Evolutionary conservation across 495 filamentous ascomycete species (phyloP).

Genomic region (Daldinia concentrica): DNA sequence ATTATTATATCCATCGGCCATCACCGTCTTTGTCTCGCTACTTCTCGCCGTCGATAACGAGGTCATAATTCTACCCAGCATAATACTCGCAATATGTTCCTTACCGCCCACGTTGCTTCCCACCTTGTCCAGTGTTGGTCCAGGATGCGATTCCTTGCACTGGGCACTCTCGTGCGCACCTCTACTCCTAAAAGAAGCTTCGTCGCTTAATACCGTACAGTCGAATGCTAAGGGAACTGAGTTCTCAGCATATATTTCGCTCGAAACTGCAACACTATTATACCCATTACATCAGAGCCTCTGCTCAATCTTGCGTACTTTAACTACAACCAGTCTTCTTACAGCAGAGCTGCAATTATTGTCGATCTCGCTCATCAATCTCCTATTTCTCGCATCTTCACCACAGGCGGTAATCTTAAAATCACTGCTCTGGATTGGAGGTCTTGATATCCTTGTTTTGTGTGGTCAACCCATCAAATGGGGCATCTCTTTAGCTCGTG

Average conservation of each 20-base stretch:
- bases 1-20: conserved; percentile 80
- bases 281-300: conserved; percentile 89
- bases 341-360: conserved; percentile 88
- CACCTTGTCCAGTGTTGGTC: conserved; percentile 43
- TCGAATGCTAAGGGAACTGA: neutral
- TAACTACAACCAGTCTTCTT: conserved; percentile 87
- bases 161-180: conserved; percentile 77
- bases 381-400: conserved; percentile 78
- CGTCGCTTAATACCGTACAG: neutral
- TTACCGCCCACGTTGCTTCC: conserved; percentile 80
- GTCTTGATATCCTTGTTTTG: conserved; percentile 74
- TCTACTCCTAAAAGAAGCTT: conserved; percentile 49
- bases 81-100: conserved; percentile 81
- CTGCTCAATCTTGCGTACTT: conserved; percentile 73
- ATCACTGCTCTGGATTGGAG: conserved; percentile 86
- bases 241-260: conserved; percentile 47
- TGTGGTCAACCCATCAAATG: conserved; percentile 83
- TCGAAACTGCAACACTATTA: conserved; percentile 73
- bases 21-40: conserved; percentile 81
- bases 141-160: conserved; percentile 65
- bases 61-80: conserved; percentile 74
- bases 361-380: conserved; percentile 81
- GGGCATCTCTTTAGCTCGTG: conserved; percentile 84
- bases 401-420: conserved; percentile 87
- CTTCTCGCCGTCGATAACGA: conserved; percentile 70